These are phyloP conservation scores for Tylopilus rubrobrunneus DNA, from an alignment of 768 basidiomycete species.

Conservation along the genomic window DNA sequence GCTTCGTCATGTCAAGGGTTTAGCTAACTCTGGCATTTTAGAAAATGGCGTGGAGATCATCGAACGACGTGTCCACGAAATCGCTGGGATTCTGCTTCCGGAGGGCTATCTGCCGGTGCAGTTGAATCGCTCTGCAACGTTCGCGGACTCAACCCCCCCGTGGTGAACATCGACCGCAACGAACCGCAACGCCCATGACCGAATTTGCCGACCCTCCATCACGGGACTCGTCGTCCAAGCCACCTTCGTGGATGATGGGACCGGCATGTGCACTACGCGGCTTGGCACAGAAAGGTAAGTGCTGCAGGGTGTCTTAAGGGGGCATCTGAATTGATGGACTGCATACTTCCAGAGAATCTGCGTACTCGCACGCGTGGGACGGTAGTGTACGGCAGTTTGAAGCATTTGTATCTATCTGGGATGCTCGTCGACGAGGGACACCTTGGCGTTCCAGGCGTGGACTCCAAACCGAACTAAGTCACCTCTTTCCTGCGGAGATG, in stretches of 20 bases:
- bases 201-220: too few species aligned
- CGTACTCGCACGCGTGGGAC: conserved; percentile 2
- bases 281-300: conserved; percentile 12
- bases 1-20: too few species aligned
- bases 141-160: too few species aligned
- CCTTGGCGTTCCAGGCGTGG: conserved; percentile 10
- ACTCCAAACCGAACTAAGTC: conserved; percentile 18
- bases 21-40: not conserved
- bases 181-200: too few species aligned
- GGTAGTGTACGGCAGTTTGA: conserved; percentile 13
- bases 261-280: conserved; percentile 17
- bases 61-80: not conserved
- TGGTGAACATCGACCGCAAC: too few species aligned
- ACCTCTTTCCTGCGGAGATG: too few species aligned
- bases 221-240: not conserved
- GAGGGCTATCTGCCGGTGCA: not conserved
- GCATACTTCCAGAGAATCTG: conserved; percentile 1
- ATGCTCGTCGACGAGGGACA: conserved; percentile 13
- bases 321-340: not conserved
- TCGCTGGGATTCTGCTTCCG: not conserved
- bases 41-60: not conserved
- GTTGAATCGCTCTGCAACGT: too few species aligned
- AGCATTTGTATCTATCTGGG: conserved; percentile 15
- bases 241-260: conserved; percentile 18
- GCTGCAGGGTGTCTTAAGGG: not conserved